A percentile compares a stretch with the other conserved stretches of the same genome.
phyloP scores from a whole-genome alignment of 164 flowering plant genomes.

The Litsea cubeba region DNA sequence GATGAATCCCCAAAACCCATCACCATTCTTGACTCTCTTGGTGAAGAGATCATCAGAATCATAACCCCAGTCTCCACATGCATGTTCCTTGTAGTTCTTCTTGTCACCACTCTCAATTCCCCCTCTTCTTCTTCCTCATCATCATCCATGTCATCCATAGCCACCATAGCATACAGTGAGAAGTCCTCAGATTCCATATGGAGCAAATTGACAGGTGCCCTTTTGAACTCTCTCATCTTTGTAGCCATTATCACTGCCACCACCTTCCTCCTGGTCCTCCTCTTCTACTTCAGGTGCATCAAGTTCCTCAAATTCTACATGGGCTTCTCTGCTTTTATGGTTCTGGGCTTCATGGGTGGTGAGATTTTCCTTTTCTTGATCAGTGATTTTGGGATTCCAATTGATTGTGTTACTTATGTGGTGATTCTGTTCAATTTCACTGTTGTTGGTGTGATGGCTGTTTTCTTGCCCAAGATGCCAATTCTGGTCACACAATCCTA shows the following conservation, averaged over 20 bases:
- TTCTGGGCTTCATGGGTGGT: slow-evolving; percentile 87
- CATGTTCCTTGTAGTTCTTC: slow-evolving; percentile 79
- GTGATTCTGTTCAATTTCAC: slow-evolving; percentile 72
- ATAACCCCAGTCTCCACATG: slow-evolving; percentile 83
- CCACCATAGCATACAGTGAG: slow-evolving; percentile 70
- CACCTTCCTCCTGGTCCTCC: slow-evolving; percentile 76
- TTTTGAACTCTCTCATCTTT: slow-evolving; percentile 78
- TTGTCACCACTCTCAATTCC: slow-evolving; percentile 54
- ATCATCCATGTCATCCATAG: slow-evolving; percentile 40
- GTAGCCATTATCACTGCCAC: slow-evolving; percentile 65
- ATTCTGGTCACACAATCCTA: slow-evolving; percentile 77
- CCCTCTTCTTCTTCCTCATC: slow-evolving; percentile 30
- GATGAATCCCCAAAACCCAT: slow-evolving; percentile 11
- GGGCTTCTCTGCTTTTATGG: slow-evolving; percentile 82
- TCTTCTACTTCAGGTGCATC: slow-evolving; percentile 78
- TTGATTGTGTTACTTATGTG: slow-evolving; percentile 63
- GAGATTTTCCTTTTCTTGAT: slow-evolving; percentile 59
- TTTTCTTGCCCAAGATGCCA: slow-evolving; percentile 70
- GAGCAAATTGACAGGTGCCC: slow-evolving; percentile 86
- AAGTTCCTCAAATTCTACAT: slow-evolving; percentile 71
- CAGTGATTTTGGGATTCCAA: slow-evolving; percentile 37
- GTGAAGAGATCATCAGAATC: slow-evolving; percentile 87
- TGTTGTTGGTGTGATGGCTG: slow-evolving; percentile 76
- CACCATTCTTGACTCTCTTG: slow-evolving; percentile 57
- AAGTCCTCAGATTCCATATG: slow-evolving; percentile 62